A percentile compares a stretch with the other conserved stretches of the same genome.
Evolutionary conservation across 805 yeast species (phyloP).

Genomic region (Blastobotrys mokoenaii): DNA sequence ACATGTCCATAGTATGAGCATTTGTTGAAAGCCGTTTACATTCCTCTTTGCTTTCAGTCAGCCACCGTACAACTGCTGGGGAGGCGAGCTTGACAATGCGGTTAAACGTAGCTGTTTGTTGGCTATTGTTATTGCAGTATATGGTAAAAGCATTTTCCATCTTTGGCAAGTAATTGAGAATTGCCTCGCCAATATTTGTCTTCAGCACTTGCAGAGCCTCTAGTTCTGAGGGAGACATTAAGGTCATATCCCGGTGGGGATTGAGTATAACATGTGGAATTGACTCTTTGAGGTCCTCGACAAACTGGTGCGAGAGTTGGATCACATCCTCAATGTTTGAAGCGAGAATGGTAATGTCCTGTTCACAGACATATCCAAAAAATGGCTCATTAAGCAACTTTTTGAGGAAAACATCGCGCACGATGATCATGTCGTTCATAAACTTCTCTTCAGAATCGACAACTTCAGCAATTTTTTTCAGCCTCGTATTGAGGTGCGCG

Average conservation of each 20-base stretch:
- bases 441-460: constrained; percentile 31
- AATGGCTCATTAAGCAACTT: constrained; percentile 18
- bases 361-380: constrained; percentile 20
- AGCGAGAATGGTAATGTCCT: constrained; percentile 22
- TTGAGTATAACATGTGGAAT: constrained; percentile 25
- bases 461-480: constrained; percentile 30
- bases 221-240: constrained; percentile 2
- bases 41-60: constrained; percentile 24
- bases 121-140: constrained; percentile 26
- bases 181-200: constrained; percentile 26
- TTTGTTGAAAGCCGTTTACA: constrained; percentile 28
- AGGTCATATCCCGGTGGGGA: constrained; percentile 4
- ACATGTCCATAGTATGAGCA: constrained; percentile 34
- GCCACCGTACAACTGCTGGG: constrained; percentile 27
- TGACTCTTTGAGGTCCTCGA: constrained; percentile 21
- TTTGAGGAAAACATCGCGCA: constrained; percentile 26
- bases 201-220: constrained; percentile 17
- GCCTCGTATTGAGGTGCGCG: constrained; percentile 16
- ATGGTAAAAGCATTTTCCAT: constrained; percentile 28
- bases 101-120: constrained; percentile 24
- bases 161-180: constrained; percentile 22
- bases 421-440: constrained; percentile 30
- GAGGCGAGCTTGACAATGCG: constrained; percentile 19
- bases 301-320: constrained; percentile 24
- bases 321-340: constrained; percentile 28